These are phyloP conservation scores for Pseudocercospora pini-densiflorae DNA, from an alignment of 2,329 filamentous ascomycete genomes.

Conservation along the genomic window DNA sequence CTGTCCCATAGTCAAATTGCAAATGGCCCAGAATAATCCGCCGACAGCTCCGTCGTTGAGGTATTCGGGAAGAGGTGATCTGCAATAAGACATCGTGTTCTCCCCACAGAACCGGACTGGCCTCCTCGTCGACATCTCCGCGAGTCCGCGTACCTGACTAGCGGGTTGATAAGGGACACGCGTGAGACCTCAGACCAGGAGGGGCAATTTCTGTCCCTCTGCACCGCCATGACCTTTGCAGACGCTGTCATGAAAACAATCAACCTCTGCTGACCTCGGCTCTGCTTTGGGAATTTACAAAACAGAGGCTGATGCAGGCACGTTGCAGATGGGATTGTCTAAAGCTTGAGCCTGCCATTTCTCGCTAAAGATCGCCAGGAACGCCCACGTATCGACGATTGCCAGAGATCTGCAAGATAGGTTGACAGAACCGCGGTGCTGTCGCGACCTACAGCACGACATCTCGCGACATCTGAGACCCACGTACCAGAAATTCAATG, in stretches of 20 bases:
- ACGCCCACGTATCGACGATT: constrained; percentile 3
- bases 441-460: not conserved
- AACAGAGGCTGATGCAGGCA: not conserved
- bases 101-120: constrained; percentile 2
- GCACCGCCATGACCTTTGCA: not conserved
- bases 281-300: no score
- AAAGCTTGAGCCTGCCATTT: not conserved
- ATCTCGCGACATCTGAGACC: not conserved
- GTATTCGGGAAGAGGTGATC: not conserved
- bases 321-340: not conserved
- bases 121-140: not conserved
- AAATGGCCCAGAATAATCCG: not conserved
- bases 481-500: not conserved
- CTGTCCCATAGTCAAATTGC: not conserved
- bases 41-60: not conserved
- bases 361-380: not conserved
- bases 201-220: not conserved
- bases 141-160: no score
- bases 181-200: not conserved
- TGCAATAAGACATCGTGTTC: not conserved
- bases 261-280: no score
- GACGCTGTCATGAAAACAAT: not conserved
- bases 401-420: not conserved
- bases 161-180: not conserved
- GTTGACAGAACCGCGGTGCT: not conserved